phyloP scores from a whole-genome alignment of 179 eudicot genomes.

The Patellifolia procumbens region DNA sequence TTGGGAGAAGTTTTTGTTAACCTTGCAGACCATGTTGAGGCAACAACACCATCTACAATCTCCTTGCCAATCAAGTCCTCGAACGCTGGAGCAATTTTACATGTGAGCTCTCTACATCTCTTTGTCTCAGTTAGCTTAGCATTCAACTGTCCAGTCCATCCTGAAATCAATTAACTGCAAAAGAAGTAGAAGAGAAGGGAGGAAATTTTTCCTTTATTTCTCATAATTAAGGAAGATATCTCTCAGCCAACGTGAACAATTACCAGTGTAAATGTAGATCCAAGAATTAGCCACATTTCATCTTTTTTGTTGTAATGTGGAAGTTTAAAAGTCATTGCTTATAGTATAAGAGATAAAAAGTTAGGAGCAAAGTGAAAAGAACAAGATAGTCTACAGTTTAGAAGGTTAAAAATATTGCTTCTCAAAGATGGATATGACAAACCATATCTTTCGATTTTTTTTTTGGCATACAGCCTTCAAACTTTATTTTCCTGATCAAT shows the following conservation, averaged over 20 bases:
- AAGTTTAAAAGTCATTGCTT: background rate
- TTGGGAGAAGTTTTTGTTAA: constrained; percentile 46
- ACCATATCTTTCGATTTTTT: background rate
- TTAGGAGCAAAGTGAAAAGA: background rate
- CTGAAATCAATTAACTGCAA: background rate
- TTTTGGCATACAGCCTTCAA: background rate
- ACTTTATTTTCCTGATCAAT: constrained; percentile 13
- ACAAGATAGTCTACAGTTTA: background rate
- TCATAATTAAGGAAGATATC: background rate
- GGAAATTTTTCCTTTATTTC: background rate
- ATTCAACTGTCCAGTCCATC: background rate
- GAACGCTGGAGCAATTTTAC: constrained; percentile 42
- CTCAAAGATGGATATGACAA: background rate
- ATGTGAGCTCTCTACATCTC: constrained; percentile 33
- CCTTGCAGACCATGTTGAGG: constrained; percentile 44
- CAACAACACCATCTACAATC: constrained; percentile 40
- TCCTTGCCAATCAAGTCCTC: constrained; percentile 45
- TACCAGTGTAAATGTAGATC: background rate
- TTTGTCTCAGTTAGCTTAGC: background rate
- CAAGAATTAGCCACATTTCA: no score
- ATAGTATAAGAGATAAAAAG: background rate
- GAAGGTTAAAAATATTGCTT: background rate
- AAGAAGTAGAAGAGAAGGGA: background rate
- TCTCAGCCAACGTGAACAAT: background rate
- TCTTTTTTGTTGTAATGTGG: background rate